Evolutionary conservation across 495 filamentous ascomycete species (phyloP), one percentile per base, ranked within the genome.

Genomic region (Aspergillus leporis): DNA sequence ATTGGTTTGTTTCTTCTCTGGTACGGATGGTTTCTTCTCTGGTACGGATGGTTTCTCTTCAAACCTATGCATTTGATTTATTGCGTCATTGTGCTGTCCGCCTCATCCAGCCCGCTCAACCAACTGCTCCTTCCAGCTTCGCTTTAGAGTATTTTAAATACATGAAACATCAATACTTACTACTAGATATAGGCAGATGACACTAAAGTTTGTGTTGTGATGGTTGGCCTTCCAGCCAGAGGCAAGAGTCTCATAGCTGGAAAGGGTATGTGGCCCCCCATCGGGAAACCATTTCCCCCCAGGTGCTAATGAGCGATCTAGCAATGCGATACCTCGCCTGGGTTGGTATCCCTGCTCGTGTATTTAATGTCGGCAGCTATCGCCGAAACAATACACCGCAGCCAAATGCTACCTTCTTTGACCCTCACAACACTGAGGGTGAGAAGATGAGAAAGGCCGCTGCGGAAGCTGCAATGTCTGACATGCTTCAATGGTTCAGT

Each of bases 181-280:
- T 46, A 47, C 23, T 45, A 18, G 6, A 58, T 78, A n/a, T 86
- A 95, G 90, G 90, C 89, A 61, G 94, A 97, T 77, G 91, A 97
- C 66, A 92, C 90, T 31, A 89, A 88, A 68, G 96, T 98, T 72
- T 97, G 92, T 66, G 93, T 98, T n/a, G 90, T 98, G 55, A 97
- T 98, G 94, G 94, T 98, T 49, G 94, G 94, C 43, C 79, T 98
- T 60, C 94, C 94, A 41, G 94, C 94, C 56, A 83, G 94, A 53
- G 94, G 94, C 67, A 98, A 98, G 81, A 94, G 90, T 74, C 87
- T 96, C 66, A 98, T 98, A 67, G 93, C 94, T 36, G 91, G 94
- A 66, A 97, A 97, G 81, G 93, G 94, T 96, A 80, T 64, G 79
- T 68, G 52, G 13, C 22, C 28, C 22, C 28, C 53, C 48, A 18